Evolutionary conservation across 345 rosid genomes (phyloP), one percentile per base, ranked within the genome.

Genomic region (Eutrema yunnanense): DNA sequence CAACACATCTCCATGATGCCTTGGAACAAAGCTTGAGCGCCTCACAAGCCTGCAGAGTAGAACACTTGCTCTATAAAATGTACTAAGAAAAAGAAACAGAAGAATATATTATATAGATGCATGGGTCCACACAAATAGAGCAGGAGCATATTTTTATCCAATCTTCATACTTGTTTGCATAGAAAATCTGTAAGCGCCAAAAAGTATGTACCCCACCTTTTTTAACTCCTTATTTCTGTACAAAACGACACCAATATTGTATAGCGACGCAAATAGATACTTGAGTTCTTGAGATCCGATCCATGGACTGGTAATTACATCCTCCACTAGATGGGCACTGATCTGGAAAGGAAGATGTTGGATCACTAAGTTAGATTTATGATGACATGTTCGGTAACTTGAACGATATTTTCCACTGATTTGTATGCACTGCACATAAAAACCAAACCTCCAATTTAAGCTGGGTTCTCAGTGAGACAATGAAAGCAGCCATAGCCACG

Each of bases 1-100:
- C 79, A 71, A 84, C 81, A 78, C 82, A 81, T 58, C 73, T 69
- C 98, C 98, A 94, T 22, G 90, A 89, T 80, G 97, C 97, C 71
- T 78, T 82, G 75, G 82, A 82, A 69, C 86, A 86, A 59, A 94
- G 77, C 71, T 81, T 82, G 50, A 94, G 76, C 27, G 92, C 88
- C 84, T 81, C 79, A 69, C 87, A 88, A 73, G 96, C 96, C 97
- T 92, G 87, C 73, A 79, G 83, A 81, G 57, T 64, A 22, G 65
- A 76, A 30, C 40, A 63, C 5, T 48, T 49, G 30, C 37, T 19
- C 42, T 55, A 26, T 68, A 48, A 30, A 75, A 19, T 47, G 37
- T 37, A 14, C 56, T 22, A 51, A 6, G 48, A 44, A 16, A 32
- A 62, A 51, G 8, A 52, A 16, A 13, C 49, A 8, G 33, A 29